These are phyloP conservation scores for Macrocybe gigantea DNA, from an alignment of 768 basidiomycete genomes.

Conservation along the genomic window DNA sequence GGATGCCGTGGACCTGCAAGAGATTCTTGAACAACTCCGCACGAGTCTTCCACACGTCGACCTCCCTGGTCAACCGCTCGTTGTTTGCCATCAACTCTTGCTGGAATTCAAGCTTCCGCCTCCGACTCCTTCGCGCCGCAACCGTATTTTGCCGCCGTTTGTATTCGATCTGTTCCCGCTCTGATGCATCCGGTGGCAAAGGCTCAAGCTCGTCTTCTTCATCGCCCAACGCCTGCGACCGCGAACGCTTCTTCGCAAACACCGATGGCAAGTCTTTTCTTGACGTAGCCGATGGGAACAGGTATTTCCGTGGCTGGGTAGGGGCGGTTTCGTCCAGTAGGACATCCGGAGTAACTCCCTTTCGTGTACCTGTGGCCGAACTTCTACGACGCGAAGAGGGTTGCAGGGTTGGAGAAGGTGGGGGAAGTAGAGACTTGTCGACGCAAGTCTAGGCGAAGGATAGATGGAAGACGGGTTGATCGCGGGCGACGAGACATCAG, in stretches of 20 bases:
- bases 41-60: constrained; percentile 50
- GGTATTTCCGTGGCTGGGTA: constrained; percentile 64
- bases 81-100: constrained; percentile 50
- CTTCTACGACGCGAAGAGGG: constrained; percentile 24
- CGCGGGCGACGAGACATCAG: constrained; percentile 17
- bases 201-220: constrained; percentile 41
- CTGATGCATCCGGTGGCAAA: constrained; percentile 33
- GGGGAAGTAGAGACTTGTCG: constrained; percentile 5
- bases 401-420: constrained; percentile 9
- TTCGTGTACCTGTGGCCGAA: constrained; percentile 62
- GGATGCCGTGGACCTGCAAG: constrained; percentile 41
- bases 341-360: constrained; percentile 53
- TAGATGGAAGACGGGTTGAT: constrained; percentile 24
- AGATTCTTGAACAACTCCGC: constrained; percentile 36
- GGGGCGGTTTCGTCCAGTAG: constrained; percentile 72
- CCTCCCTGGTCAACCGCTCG: constrained; percentile 38
- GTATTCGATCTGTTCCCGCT: constrained; percentile 63
- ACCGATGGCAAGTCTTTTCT: constrained; percentile 66
- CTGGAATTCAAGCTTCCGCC: constrained; percentile 70
- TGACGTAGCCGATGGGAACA: constrained; percentile 62
- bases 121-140: constrained; percentile 70
- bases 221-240: constrained; percentile 36
- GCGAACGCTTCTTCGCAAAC: constrained; percentile 60
- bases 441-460: constrained; percentile 20
- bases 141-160: constrained; percentile 80